A percentile compares a stretch with the other conserved stretches of the same genome.
These are phyloP conservation scores for Talaromyces liani DNA, from an alignment of 495 filamentous ascomycete genomes.

Conservation along the genomic window DNA sequence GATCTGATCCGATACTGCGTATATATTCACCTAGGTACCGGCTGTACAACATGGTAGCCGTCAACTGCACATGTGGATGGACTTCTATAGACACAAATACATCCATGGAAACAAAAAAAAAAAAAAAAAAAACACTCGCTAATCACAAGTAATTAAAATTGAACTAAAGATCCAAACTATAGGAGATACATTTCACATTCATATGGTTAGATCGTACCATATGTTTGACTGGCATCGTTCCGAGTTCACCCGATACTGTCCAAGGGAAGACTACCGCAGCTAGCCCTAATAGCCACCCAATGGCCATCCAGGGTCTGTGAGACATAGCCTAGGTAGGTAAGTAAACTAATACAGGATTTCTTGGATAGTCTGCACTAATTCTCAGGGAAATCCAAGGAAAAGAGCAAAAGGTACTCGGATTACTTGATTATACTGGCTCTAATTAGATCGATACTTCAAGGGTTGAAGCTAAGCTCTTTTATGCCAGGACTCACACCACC, in stretches of 20 bases:
- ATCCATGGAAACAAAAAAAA: no score
- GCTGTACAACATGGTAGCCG: no score
- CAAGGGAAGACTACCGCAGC: neutral
- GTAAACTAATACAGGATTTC: neutral
- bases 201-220: neutral
- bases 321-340: neutral
- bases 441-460: neutral
- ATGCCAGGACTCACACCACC: slow-evolving; percentile 58
- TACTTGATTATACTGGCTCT: neutral
- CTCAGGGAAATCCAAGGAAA: neutral
- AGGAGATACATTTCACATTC: neutral
- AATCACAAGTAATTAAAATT: neutral
- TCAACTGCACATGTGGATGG: no score
- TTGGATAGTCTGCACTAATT: neutral
- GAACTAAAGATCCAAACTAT: no score
- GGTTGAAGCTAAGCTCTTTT: slow-evolving; percentile 8
- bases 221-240: neutral
- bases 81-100: no score
- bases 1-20: neutral
- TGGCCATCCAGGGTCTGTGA: neutral
- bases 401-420: neutral
- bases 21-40: no score
- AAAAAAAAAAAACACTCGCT: no score
- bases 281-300: neutral
- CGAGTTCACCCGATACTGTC: neutral